A percentile compares a stretch with the other conserved stretches of the same genome.
Conservation (phyloP, 805 yeast species). For the Candida insectorum region DNA sequence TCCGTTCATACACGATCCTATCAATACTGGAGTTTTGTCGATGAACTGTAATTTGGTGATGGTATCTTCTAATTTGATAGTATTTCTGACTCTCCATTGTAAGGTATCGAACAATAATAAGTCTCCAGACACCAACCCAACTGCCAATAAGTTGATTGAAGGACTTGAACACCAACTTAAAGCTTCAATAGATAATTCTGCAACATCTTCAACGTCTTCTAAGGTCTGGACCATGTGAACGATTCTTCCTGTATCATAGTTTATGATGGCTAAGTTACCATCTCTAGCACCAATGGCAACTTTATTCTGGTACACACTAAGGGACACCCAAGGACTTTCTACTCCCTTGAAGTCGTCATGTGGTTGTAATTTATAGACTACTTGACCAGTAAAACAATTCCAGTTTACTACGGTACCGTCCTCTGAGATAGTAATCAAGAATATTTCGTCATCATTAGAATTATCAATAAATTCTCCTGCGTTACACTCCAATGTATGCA, state of each 20-base stretch:
- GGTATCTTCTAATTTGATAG: slow-evolving; percentile 67
- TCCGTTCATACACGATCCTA: slow-evolving; percentile 83
- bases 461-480: slow-evolving; percentile 68
- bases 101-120: slow-evolving; percentile 77
- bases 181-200: slow-evolving; percentile 51
- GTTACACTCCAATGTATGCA: slow-evolving; percentile 78
- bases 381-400: slow-evolving; percentile 80
- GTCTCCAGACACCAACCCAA: slow-evolving; percentile 87
- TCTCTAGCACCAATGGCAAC: slow-evolving; percentile 85
- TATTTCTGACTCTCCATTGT: slow-evolving; percentile 82
- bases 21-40: slow-evolving; percentile 51
- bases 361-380: slow-evolving; percentile 62
- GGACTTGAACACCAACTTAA: slow-evolving; percentile 68
- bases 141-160: slow-evolving; percentile 61
- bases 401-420: slow-evolving; percentile 86
- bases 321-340: slow-evolving; percentile 84
- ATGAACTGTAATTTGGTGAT: slow-evolving; percentile 76
- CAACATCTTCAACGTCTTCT: slow-evolving; percentile 46
- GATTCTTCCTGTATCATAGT: slow-evolving; percentile 68
- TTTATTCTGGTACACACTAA: slow-evolving; percentile 50
- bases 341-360: slow-evolving; percentile 65
- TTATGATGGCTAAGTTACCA: slow-evolving; percentile 78
- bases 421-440: slow-evolving; percentile 73
- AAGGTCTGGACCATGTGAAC: slow-evolving; percentile 64
- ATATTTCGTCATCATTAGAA: slow-evolving; percentile 51